Evolutionary conservation across 441 rosid genomes (phyloP), one percentile per base, ranked within the genome.

Genomic region (Populus hybrid): DNA sequence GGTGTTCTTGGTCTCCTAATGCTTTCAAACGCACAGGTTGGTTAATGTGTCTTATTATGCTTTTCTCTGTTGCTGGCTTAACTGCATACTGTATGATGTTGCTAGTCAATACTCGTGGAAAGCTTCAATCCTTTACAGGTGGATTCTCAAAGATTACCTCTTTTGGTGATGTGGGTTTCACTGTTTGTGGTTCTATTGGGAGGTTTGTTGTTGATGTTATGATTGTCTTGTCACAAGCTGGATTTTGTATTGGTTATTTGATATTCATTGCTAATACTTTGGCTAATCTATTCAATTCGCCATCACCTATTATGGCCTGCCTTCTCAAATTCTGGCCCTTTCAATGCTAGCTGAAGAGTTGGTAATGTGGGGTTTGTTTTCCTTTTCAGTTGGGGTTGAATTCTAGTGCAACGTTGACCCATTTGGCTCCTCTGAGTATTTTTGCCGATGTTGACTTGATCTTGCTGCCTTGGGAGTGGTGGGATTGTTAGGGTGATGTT

Each of bases 371-470:
- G 89, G 85, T 21, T 90, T 90, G 23, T 63, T 86, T 94, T 14
- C 98, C 95, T 0, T 91, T 94, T 70, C 97, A 94, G 36, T 78
- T 94, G 26, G 97, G 93, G 10, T 74, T 93, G 33, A 94, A 88
- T 83, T 93, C 95, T 4, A 82, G 93, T 24, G 79, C 89, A 53
- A 86, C 91, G 3, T 80, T 94, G 65, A 91, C 98, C 78, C 93
- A 90, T 79, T 76, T 91, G 80, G 98, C 98, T 0, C 98, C 97
- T 59, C 65, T 93, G 77, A 93, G 97, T 73, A 93, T 94, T 16
- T 93, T 94, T 61, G 97, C 98, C 7, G 97, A 94, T 80, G 74
- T 90, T 64, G 94, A n/a, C n/a, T 93, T 71, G 97, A 91, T 85
- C 82, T 93, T 1, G 94, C 88, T 28, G 91, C 97, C 2, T 90